These are phyloP conservation scores for Ustilago vetiveriae DNA, from an alignment of 1,284 basidiomycete genomes.

Conservation along the genomic window DNA sequence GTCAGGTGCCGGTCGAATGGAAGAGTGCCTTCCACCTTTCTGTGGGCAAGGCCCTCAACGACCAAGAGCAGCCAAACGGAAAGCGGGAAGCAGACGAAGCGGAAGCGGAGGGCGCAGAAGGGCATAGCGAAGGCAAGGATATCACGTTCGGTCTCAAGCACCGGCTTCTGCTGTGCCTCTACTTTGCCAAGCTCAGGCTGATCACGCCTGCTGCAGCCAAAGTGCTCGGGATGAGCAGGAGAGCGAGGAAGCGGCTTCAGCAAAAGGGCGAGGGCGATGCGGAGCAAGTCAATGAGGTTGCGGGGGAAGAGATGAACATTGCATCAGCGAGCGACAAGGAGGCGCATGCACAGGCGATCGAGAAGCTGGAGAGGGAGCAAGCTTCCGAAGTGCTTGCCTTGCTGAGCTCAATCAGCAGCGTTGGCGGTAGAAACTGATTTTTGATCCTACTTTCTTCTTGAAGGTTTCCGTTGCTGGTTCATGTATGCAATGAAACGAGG, in stretches of 20 bases:
- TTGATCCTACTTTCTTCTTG: background rate
- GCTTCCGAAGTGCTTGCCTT: slow-evolving; percentile 25
- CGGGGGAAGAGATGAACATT: background rate
- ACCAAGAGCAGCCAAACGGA: background rate
- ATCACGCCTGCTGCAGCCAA: slow-evolving; percentile 23
- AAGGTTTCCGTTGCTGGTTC: background rate
- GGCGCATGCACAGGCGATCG: slow-evolving; percentile 12
- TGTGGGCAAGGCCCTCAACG: background rate
- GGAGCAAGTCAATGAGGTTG: background rate
- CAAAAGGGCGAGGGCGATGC: slow-evolving; percentile 13
- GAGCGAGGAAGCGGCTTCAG: slow-evolving; percentile 23
- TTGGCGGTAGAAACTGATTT: slow-evolving; percentile 32
- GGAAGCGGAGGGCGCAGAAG: background rate
- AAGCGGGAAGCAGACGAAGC: slow-evolving; percentile 4
- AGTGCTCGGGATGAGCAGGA: slow-evolving; percentile 23
- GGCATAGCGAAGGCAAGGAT: background rate
- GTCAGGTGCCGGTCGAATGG: slow-evolving; percentile 32
- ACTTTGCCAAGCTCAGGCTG: slow-evolving; percentile 37
- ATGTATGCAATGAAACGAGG: background rate
- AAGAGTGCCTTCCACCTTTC: slow-evolving; percentile 42
- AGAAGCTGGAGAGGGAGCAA: slow-evolving; percentile 26
- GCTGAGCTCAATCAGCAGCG: slow-evolving; percentile 26
- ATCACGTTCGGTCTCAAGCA: slow-evolving; percentile 29
- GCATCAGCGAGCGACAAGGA: background rate
- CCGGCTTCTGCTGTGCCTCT: slow-evolving; percentile 34